phyloP scores from a whole-genome alignment of 805 yeast species.

The Nakazawaea populi region DNA sequence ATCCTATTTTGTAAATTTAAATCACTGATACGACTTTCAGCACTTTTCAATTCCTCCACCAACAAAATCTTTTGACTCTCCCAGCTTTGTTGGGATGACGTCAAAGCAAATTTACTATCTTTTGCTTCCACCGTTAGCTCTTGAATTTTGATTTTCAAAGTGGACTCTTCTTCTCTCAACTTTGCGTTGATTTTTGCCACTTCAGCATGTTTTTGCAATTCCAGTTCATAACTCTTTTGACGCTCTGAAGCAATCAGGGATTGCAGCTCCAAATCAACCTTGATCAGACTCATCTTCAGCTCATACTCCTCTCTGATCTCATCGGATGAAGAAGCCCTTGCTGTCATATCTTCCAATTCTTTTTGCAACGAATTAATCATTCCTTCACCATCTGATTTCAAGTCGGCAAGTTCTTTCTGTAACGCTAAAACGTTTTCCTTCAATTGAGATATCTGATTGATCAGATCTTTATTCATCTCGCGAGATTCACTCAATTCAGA shows the following conservation, averaged over 20 bases:
- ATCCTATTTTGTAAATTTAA: constrained; percentile 63
- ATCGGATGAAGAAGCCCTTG: constrained; percentile 19
- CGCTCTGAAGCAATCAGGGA: constrained; percentile 38
- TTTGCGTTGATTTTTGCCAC: constrained; percentile 28
- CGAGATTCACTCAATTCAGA: neutral
- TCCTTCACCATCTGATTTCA: constrained; percentile 13
- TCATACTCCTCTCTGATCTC: constrained; percentile 24
- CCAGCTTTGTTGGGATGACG: constrained; percentile 38
- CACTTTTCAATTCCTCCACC: constrained; percentile 41
- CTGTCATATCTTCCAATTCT: constrained; percentile 13
- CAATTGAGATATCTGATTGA: constrained; percentile 12
- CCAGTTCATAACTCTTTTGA: constrained; percentile 50
- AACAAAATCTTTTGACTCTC: constrained; percentile 32
- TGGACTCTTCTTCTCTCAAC: constrained; percentile 17
- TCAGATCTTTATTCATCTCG: constrained; percentile 13
- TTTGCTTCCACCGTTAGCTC: constrained; percentile 31
- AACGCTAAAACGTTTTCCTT: constrained; percentile 17
- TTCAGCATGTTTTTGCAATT: constrained; percentile 49
- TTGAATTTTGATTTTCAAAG: constrained; percentile 22
- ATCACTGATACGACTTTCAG: constrained; percentile 44
- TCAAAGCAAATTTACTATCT: constrained; percentile 26
- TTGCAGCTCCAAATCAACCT: constrained; percentile 37
- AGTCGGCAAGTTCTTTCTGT: constrained; percentile 17
- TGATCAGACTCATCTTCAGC: constrained; percentile 22
- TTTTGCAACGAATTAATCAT: constrained; percentile 1